Evolutionary conservation across 2,329 filamentous ascomycete species (phyloP).

Genomic region (Microdochium trichocladiopsis): DNA sequence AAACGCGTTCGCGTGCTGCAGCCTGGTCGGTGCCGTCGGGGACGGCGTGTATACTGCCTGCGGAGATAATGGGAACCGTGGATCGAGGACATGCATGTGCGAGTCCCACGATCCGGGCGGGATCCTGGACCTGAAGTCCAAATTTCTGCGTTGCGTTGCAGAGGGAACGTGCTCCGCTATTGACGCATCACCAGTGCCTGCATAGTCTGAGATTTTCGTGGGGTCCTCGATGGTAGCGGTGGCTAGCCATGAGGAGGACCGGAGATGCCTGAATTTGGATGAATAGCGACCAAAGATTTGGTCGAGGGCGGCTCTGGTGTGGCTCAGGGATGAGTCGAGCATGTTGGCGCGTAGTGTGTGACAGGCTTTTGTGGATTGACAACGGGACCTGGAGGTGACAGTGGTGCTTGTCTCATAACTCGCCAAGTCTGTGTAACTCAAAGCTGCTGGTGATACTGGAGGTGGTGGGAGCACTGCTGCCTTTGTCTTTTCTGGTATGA

Average conservation of each 20-base stretch:
- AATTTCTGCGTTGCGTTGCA: neutral
- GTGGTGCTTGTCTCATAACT: neutral
- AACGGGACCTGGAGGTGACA: neutral
- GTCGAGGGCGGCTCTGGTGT: slow-evolving; percentile 8
- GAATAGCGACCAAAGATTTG: neutral
- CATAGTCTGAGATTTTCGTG: too few relatives aligned
- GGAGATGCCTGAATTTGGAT: neutral
- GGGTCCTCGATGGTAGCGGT: neutral
- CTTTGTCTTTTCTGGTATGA: too few relatives aligned
- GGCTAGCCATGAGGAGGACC: neutral
- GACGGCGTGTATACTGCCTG: slow-evolving; percentile 43
- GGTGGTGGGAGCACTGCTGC: too few relatives aligned
- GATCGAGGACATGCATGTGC: slow-evolving; percentile 58
- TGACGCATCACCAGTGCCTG: too few relatives aligned
- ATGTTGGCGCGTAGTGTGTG: neutral
- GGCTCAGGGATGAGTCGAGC: neutral
- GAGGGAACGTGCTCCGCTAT: too few relatives aligned
- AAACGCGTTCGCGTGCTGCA: slow-evolving; percentile 43
- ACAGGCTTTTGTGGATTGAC: neutral
- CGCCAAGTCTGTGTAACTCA: neutral
- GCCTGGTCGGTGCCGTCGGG: slow-evolving; percentile 27
- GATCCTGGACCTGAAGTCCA: slow-evolving; percentile 13
- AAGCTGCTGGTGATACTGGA: neutral
- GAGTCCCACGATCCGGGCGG: slow-evolving; percentile 48
- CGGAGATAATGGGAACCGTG: slow-evolving; percentile 38